Base-by-base conservation (phyloP, 2,329 filamentous ascomycete species). In the Penicillium aurantiogriseum region DNA sequence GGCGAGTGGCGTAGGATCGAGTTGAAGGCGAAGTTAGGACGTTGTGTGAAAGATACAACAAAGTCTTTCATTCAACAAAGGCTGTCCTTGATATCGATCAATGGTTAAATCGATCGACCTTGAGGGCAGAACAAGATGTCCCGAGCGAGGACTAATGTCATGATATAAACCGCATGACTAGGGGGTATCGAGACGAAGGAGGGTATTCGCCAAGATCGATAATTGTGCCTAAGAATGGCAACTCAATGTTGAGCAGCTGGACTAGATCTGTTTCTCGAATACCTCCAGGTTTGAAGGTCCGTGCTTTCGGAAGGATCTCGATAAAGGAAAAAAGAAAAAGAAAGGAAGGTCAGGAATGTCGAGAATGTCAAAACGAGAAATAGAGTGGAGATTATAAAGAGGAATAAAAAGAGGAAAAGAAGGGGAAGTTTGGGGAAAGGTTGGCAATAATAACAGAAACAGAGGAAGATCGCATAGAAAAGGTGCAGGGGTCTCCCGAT, bases 111-210 rank as follows among this genome's bases (percentile, higher is more conserved):
- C 54, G 63, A 70, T 70, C 65, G 64, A 73, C 60, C 63, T 55
- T 53, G 63, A 66, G 64, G 64, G 62, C 61, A 62, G 56, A 55
- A 60, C 60, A 65, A 59, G 60, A 59, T 65, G 71, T 71, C 74
- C 74, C 69, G 63, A 56, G 55, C 59, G 54, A 70, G 73, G 72
- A 76, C 73, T 63, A 66, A 65, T 70, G 75, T 76, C 74, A 78
- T 77, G 76, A 78, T 72, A 74, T 72, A 64, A 59, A 74, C 63
- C 61, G 64, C 68, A 74, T 73, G 68, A 67, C 71, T 66, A 63
- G 71, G 49, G 54, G 27, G 55, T 49, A 38, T 43, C 38, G 33
- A 56, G 50, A 45, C 56, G 54, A 56, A 59, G 55, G 47, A 56
- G 56, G 51, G 36, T 42, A 35, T 51, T 54, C 51, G 66, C 61